Conservation (phyloP, 805 yeast genomes). For the Candida fluviatilis region DNA sequence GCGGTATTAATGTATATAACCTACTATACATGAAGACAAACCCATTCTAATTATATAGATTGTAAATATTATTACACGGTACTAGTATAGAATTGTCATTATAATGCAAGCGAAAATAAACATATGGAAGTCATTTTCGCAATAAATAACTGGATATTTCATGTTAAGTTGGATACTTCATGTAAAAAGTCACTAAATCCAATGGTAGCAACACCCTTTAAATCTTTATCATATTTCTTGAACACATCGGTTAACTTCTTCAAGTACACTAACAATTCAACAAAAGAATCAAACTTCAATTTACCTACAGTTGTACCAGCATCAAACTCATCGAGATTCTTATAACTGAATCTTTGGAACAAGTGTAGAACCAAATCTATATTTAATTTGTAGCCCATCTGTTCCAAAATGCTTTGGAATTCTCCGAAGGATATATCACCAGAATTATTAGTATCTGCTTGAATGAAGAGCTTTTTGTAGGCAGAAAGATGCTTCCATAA, state of each 20-base stretch:
- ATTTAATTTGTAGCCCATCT: slow-evolving; percentile 62
- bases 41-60: too few relatives aligned
- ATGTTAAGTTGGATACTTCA: slow-evolving; percentile 38
- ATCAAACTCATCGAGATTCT: slow-evolving; percentile 23
- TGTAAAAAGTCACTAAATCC: slow-evolving; percentile 64
- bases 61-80: too few relatives aligned
- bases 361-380: slow-evolving; percentile 53
- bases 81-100: too few relatives aligned
- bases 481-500: slow-evolving; percentile 66
- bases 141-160: too few relatives aligned
- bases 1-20: too few relatives aligned
- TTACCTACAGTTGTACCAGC: slow-evolving; percentile 29
- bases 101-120: too few relatives aligned
- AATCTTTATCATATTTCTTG: slow-evolving; percentile 69
- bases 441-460: slow-evolving; percentile 55
- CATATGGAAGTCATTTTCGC: too few relatives aligned
- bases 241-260: slow-evolving; percentile 74
- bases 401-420: slow-evolving; percentile 54
- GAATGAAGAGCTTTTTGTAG: slow-evolving; percentile 60
- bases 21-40: too few relatives aligned
- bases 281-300: slow-evolving; percentile 75
- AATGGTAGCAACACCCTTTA: slow-evolving; percentile 68
- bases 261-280: slow-evolving; percentile 74
- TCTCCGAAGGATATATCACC: slow-evolving; percentile 65
- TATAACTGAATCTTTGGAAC: slow-evolving; percentile 51